Conservation (phyloP, 2,329 filamentous ascomycete genomes). For the Fusarium subtropicale region DNA sequence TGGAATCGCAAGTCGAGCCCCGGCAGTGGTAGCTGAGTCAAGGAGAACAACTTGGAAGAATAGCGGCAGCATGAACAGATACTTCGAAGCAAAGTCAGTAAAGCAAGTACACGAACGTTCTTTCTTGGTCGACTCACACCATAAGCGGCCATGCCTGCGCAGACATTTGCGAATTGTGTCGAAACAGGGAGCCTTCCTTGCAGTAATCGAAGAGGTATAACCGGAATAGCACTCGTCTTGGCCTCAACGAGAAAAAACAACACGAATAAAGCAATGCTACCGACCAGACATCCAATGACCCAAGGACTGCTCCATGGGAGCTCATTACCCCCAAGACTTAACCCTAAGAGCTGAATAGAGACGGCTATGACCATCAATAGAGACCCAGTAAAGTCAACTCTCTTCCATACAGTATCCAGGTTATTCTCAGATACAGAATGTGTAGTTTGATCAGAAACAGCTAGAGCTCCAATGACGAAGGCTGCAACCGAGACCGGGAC, state of each 20-base stretch:
- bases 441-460: slow-evolving; percentile 60
- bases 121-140: slow-evolving; percentile 59
- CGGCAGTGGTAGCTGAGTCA: slow-evolving; percentile 72
- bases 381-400: slow-evolving; percentile 69
- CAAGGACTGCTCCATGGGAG: slow-evolving; percentile 63
- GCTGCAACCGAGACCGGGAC: slow-evolving; percentile 69
- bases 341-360: slow-evolving; percentile 66
- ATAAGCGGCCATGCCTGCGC: slow-evolving; percentile 70
- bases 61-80: slow-evolving; percentile 76
- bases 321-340: slow-evolving; percentile 68
- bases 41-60: slow-evolving; percentile 76
- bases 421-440: slow-evolving; percentile 47
- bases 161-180: slow-evolving; percentile 69
- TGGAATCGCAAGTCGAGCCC: slow-evolving; percentile 71
- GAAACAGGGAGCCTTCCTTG: slow-evolving; percentile 65
- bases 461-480: slow-evolving; percentile 63
- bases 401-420: slow-evolving; percentile 59
- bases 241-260: slow-evolving; percentile 63
- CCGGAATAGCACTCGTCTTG: slow-evolving; percentile 61
- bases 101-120: background rate
- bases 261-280: slow-evolving; percentile 57
- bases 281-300: slow-evolving; percentile 59
- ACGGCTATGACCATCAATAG: slow-evolving; percentile 68
- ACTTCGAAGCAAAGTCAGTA: slow-evolving; percentile 52
- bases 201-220: slow-evolving; percentile 68